Conservation (phyloP, 169 alveolate species). For the Plasmodium coatneyi region DNA sequence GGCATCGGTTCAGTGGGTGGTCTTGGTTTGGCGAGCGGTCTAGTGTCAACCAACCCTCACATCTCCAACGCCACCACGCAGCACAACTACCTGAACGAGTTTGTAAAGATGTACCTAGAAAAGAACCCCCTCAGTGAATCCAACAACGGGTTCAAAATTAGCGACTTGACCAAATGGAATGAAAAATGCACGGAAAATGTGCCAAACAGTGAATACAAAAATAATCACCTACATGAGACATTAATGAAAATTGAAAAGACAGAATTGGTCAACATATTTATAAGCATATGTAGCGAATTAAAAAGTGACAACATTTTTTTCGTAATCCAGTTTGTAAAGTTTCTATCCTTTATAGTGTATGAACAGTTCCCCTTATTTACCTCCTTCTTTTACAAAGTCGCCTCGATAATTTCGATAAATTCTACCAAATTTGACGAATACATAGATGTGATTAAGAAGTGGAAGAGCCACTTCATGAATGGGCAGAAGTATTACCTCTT, state of each 20-base stretch:
- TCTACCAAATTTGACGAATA: slow-evolving; percentile 40
- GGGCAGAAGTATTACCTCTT: slow-evolving; percentile 29
- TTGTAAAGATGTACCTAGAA: slow-evolving; percentile 44
- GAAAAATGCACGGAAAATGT: neutral
- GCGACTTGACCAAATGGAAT: neutral
- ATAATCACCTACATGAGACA: neutral
- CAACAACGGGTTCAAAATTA: neutral
- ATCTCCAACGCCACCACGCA: no score
- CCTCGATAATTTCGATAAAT: slow-evolving; percentile 19
- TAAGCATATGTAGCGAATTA: slow-evolving; percentile 50
- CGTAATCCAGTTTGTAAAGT: slow-evolving; percentile 46
- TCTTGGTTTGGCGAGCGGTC: neutral
- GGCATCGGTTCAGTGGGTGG: neutral
- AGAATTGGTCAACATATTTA: slow-evolving; percentile 46
- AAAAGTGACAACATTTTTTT: slow-evolving; percentile 54
- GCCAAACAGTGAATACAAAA: neutral
- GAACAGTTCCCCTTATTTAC: slow-evolving; percentile 68
- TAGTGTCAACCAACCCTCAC: neutral
- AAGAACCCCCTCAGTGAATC: slow-evolving; percentile 3
- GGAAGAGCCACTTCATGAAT: slow-evolving; percentile 39
- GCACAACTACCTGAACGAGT: slow-evolving; percentile 24
- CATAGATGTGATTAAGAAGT: slow-evolving; percentile 25
- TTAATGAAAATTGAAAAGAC: slow-evolving; percentile 51
- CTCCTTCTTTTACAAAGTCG: slow-evolving; percentile 34
- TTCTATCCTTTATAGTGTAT: slow-evolving; percentile 61